Conservation (phyloP, 73 alveolate genomes). For the Stentor coeruleus region DNA sequence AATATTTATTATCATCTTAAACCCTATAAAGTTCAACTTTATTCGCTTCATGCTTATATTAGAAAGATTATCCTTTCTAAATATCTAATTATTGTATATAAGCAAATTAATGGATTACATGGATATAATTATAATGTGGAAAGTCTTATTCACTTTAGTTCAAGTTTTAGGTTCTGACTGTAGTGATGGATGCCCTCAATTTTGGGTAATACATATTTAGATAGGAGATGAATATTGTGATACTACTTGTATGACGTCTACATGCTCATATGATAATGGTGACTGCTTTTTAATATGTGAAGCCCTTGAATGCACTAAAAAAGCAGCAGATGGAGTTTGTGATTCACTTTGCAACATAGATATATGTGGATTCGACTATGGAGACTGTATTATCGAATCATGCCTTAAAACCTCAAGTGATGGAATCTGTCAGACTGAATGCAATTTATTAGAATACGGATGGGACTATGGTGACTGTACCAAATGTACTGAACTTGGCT, state of each 20-base stretch:
- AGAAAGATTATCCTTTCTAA: too few relatives aligned
- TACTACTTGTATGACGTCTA: not conserved
- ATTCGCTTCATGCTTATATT: too few relatives aligned
- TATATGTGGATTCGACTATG: conserved; percentile 9
- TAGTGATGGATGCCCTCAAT: too few relatives aligned
- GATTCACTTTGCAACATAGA: not conserved
- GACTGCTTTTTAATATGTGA: not conserved
- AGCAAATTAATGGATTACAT: too few relatives aligned
- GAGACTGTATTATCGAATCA: not conserved
- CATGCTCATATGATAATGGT: not conserved
- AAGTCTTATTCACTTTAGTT: too few relatives aligned
- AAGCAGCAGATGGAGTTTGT: not conserved
- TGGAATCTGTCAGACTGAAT: not conserved
- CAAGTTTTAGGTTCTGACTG: too few relatives aligned
- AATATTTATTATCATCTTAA: too few relatives aligned
- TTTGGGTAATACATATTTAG: too few relatives aligned
- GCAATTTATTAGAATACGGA: not conserved
- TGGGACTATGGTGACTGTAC: not conserved
- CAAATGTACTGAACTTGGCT: not conserved
- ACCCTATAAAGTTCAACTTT: too few relatives aligned
- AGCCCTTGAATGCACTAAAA: not conserved
- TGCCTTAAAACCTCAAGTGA: not conserved
- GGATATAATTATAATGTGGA: too few relatives aligned
- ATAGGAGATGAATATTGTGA: not conserved
- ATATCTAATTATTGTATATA: too few relatives aligned